Evolutionary conservation across 208 protist species (phyloP).

Genomic region (Acanthamoeba triangularis): DNA sequence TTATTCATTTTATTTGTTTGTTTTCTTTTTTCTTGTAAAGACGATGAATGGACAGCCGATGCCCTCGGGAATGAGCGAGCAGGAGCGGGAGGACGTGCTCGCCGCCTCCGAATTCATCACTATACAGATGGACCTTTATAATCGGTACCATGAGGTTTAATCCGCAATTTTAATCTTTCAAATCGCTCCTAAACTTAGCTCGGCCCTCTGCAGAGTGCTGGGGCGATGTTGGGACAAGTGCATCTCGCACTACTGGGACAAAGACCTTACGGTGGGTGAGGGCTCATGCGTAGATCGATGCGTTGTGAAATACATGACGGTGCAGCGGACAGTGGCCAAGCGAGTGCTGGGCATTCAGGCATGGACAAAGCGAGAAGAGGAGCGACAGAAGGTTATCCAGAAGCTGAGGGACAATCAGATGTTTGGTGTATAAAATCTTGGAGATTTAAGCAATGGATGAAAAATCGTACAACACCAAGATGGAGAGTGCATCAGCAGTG

Average conservation of each 20-base stretch:
- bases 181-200: too few species aligned
- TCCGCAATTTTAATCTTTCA: background rate
- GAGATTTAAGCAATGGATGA: background rate
- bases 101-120: conserved; percentile 3
- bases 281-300: conserved; percentile 14
- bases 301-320: conserved; percentile 29
- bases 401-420: background rate
- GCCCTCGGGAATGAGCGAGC: background rate
- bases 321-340: conserved; percentile 44
- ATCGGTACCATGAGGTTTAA: background rate
- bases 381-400: conserved; percentile 40
- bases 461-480: background rate
- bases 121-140: conserved; percentile 33
- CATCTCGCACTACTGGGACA: conserved; percentile 11
- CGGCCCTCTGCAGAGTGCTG: background rate
- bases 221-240: conserved; percentile 47
- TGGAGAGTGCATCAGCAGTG: background rate
- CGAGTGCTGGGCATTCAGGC: conserved; percentile 29
- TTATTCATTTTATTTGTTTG: too few species aligned
- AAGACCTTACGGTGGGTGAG: background rate
- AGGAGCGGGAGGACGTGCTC: conserved; percentile 16
- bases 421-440: conserved; percentile 53
- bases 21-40: too few species aligned
- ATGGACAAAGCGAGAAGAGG: conserved; percentile 45
- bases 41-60: background rate